Base-by-base conservation (phyloP, 2,329 filamentous ascomycete species). In the Scleromitrula shiraiana region DNA sequence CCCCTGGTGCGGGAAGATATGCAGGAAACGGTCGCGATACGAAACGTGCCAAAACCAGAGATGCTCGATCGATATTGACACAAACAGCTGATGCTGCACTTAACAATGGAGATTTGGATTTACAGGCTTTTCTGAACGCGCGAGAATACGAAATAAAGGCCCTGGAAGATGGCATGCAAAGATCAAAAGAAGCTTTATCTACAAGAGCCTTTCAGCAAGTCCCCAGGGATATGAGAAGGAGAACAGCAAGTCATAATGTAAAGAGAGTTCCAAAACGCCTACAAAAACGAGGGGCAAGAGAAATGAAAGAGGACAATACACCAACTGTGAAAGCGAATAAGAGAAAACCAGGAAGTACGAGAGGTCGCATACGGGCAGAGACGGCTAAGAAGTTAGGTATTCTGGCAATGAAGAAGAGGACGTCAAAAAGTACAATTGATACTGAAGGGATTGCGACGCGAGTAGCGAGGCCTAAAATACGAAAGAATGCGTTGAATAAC, bases 201-300 rank as follows among this genome's bases (percentile, higher is more conserved):
- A 82, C 79, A 49, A 77, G 91, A 43, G 90, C 91, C 12, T 97
- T 97, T 62, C 93, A 98, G 66, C 80, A 88, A 57, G 85, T 98
- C 5, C 93, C 93, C 1, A 79, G 88, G 56, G 82, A 83, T 41
- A 70, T 98, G 76, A 76, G 93, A 56, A 76, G 93, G 55, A 77
- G 93, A 58, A 95, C 91, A 0, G 93, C 91, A 17, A 95, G 89
- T 65, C 93, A 98, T 68, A 96, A 98, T 75, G 85, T 86, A 29
- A 95, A 91, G 68, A 79, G 85, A 53, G 83, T 98, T 14, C 93
- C 93, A 2, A 84, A 83, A 62, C 73, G 88, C 53, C 68, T 97
- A 61, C 77, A 85, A 48, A 69, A 69, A 32, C 77, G 85, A 56
- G 89, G 88, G 1, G 77, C 72, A 59, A 70, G 67, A 53, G 78